phyloP scores from a whole-genome alignment of 2,329 filamentous ascomycete genomes.

The Tolypocladium tundrense region DNA sequence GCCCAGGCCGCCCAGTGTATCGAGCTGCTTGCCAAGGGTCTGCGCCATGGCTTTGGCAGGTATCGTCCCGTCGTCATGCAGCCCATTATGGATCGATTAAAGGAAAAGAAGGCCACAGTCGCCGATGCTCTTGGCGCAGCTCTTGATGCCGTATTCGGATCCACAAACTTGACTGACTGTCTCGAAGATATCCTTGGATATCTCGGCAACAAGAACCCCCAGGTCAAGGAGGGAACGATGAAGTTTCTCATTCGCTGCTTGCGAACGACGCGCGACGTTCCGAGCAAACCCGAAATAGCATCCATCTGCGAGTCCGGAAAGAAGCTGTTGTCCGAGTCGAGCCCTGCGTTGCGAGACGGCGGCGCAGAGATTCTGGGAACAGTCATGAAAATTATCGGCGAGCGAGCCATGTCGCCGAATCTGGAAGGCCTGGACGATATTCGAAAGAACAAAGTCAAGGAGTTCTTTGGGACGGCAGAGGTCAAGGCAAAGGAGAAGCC shows the following conservation, averaged over 20 bases:
- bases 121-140: constrained; percentile 80
- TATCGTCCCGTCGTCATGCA: constrained; percentile 73
- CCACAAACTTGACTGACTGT: constrained; percentile 70
- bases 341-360: constrained; percentile 73
- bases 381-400: constrained; percentile 97
- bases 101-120: constrained; percentile 91
- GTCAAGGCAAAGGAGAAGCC: constrained; percentile 56
- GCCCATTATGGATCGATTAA: constrained; percentile 88
- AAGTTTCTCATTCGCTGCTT: constrained; percentile 87
- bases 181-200: constrained; percentile 84
- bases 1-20: constrained; percentile 89
- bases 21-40: constrained; percentile 75
- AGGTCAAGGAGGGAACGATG: constrained; percentile 92
- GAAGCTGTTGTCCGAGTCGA: constrained; percentile 83
- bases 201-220: constrained; percentile 88
- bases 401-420: constrained; percentile 87
- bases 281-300: constrained; percentile 72
- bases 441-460: constrained; percentile 89
- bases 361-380: constrained; percentile 90
- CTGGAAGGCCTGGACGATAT: constrained; percentile 92
- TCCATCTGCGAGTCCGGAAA: constrained; percentile 80
- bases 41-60: constrained; percentile 68
- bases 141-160: constrained; percentile 57
- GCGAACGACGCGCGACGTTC: constrained; percentile 72
- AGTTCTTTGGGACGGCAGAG: constrained; percentile 61